Conservation (phyloP, 805 yeast genomes). For the Candida maris region DNA sequence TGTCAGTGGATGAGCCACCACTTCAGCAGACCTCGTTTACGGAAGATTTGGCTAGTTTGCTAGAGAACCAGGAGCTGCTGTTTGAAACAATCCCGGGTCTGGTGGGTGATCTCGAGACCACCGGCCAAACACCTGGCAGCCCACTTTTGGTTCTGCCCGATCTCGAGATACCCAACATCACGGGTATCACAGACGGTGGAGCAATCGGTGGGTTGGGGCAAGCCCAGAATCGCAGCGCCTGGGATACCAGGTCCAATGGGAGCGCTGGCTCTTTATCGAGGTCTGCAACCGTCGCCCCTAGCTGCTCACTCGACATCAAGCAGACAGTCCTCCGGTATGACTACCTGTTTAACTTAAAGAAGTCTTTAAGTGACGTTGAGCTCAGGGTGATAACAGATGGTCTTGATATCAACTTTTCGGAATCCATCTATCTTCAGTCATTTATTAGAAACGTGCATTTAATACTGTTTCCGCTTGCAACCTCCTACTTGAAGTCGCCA, state of each 20-base stretch:
- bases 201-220: too few relatives aligned
- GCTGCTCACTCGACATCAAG: background rate
- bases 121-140: conserved; percentile 5
- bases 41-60: conserved; percentile 13
- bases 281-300: background rate
- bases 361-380: conserved; percentile 16
- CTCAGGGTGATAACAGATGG: conserved; percentile 17
- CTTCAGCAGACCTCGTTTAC: conserved; percentile 8
- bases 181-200: background rate
- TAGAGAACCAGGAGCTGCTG: conserved; percentile 23
- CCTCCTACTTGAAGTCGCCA: conserved; percentile 27
- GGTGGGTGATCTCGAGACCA: conserved; percentile 11
- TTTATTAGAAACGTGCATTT: conserved; percentile 29
- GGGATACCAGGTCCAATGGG: background rate
- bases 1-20: too few relatives aligned
- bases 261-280: background rate
- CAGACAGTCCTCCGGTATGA: conserved; percentile 15
- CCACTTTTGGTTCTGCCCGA: conserved; percentile 11
- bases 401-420: conserved; percentile 21
- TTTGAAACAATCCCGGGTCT: conserved; percentile 21
- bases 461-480: conserved; percentile 26
- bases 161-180: conserved; percentile 4
- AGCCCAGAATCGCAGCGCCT: background rate
- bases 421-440: conserved; percentile 24
- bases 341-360: conserved; percentile 16